phyloP scores from a whole-genome alignment of 805 yeast genomes.

The Ogataea henricii region DNA sequence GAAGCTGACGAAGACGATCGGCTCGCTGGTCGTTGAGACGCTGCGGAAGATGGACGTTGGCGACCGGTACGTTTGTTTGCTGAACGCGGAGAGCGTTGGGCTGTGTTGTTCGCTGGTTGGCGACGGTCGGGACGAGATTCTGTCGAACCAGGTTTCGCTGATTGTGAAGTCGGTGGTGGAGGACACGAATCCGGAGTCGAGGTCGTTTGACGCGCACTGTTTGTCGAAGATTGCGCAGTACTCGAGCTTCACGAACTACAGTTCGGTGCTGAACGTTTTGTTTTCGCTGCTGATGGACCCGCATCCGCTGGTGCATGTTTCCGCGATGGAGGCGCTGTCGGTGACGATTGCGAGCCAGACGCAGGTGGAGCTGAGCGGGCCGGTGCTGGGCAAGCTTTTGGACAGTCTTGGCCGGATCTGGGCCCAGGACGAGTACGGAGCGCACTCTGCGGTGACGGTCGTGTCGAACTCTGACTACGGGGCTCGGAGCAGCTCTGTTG shows the following conservation, averaged over 20 bases:
- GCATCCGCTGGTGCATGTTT: conserved; percentile 79
- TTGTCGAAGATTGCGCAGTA: conserved; percentile 36
- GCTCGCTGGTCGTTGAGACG: conserved; percentile 30
- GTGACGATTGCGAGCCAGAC: conserved; percentile 56
- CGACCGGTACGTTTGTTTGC: conserved; percentile 19
- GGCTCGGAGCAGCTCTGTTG: conserved; percentile 42
- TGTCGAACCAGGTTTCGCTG: conserved; percentile 48
- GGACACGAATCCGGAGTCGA: conserved; percentile 60
- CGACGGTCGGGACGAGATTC: conserved; percentile 22
- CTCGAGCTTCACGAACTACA: conserved; percentile 36
- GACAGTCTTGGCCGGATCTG: conserved; percentile 41
- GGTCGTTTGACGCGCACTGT: conserved; percentile 59
- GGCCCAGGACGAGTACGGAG: conserved; percentile 52
- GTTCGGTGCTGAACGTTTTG: conserved; percentile 55
- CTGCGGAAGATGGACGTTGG: conserved; percentile 27
- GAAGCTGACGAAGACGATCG: conserved; percentile 25
- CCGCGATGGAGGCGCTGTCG: conserved; percentile 63
- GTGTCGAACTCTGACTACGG: conserved; percentile 53
- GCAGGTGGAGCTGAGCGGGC: conserved; percentile 29
- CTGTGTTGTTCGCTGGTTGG: conserved; percentile 31
- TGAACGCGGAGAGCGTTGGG: conserved; percentile 38
- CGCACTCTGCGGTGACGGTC: conserved; percentile 42
- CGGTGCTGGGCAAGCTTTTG: conserved; percentile 46
- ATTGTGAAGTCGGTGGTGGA: conserved; percentile 66
- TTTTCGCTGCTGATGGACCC: conserved; percentile 71